Evolutionary conservation across 768 basidiomycete species (phyloP).

Genomic region (Termitomyces sp.): DNA sequence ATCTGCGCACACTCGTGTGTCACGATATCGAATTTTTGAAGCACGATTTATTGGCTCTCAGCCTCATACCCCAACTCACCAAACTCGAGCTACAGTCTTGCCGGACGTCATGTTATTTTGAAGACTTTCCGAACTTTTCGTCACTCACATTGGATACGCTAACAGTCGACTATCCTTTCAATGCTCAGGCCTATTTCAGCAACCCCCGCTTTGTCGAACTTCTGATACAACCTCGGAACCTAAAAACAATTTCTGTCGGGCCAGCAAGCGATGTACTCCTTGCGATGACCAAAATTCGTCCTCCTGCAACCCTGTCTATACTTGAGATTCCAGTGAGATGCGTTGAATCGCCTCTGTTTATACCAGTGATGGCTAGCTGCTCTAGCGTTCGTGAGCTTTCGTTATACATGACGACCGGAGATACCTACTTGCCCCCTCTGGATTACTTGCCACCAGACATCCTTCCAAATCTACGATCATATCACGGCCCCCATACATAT

Average conservation of each 20-base stretch:
- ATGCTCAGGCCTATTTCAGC: conserved; percentile 3
- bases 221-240: conserved; percentile 9
- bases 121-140: conserved; percentile 12
- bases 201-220: conserved; percentile 10
- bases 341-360: conserved; percentile 10
- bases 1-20: conserved; percentile 14
- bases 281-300: conserved; percentile 3
- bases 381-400: conserved; percentile 9
- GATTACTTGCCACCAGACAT: conserved; percentile 11
- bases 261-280: conserved; percentile 12
- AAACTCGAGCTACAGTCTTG: conserved; percentile 18
- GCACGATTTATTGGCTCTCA: conserved; percentile 6
- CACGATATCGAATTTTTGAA: conserved; percentile 13
- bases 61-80: conserved; percentile 10
- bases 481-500: conserved; percentile 14
- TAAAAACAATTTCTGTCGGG: conserved; percentile 9
- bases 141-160: conserved; percentile 7
- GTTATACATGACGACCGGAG: conserved; percentile 9
- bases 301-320: conserved; percentile 7
- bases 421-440: conserved; percentile 10
- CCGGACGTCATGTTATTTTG: conserved; percentile 5
- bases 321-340: conserved; percentile 16
- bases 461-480: conserved; percentile 16
- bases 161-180: conserved; percentile 12
- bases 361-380: conserved; percentile 6